Evolutionary conservation across 495 filamentous ascomycete species (phyloP).

Genomic region (Tuber borchii): DNA sequence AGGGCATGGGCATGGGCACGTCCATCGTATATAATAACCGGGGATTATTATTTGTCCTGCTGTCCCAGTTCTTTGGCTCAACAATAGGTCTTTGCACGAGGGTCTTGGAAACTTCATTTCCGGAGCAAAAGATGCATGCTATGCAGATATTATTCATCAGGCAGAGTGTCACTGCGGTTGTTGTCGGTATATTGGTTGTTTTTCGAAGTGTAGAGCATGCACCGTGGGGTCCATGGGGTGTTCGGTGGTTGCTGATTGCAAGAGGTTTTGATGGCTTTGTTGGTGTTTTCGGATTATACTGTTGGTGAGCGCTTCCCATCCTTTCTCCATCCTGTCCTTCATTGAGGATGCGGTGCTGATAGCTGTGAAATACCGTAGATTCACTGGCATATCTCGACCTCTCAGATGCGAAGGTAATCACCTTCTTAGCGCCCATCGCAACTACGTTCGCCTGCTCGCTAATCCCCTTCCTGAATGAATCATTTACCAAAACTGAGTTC

Average conservation of each 20-base stretch:
- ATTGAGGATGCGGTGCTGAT: background rate
- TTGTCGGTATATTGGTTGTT: slow-evolving; percentile 70
- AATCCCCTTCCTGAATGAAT: slow-evolving; percentile 60
- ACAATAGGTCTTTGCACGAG: slow-evolving; percentile 83
- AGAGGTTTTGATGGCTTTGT: slow-evolving; percentile 75
- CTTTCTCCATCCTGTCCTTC: background rate
- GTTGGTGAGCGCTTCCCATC: slow-evolving; percentile 43
- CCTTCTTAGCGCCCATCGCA: slow-evolving; percentile 76
- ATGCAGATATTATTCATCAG: slow-evolving; percentile 85
- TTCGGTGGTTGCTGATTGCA: slow-evolving; percentile 60
- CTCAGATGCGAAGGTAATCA: slow-evolving; percentile 86
- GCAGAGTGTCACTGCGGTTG: slow-evolving; percentile 67
- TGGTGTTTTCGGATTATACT: slow-evolving; percentile 74
- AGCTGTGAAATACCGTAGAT: slow-evolving; percentile 45
- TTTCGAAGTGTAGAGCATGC: slow-evolving; percentile 58
- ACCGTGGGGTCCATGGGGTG: slow-evolving; percentile 61
- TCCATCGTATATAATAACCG: slow-evolving; percentile 51
- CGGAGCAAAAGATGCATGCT: slow-evolving; percentile 67
- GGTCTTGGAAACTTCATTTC: slow-evolving; percentile 58
- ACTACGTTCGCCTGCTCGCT: slow-evolving; percentile 77
- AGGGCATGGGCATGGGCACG: slow-evolving; percentile 9
- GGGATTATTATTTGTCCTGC: slow-evolving; percentile 63
- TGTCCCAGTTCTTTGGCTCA: slow-evolving; percentile 76
- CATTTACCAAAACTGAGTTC: slow-evolving; percentile 72
- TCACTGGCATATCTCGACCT: slow-evolving; percentile 82